phyloP scores from a whole-genome alignment of 495 filamentous ascomycete genomes.

The Cryomyces antarcticus region DNA sequence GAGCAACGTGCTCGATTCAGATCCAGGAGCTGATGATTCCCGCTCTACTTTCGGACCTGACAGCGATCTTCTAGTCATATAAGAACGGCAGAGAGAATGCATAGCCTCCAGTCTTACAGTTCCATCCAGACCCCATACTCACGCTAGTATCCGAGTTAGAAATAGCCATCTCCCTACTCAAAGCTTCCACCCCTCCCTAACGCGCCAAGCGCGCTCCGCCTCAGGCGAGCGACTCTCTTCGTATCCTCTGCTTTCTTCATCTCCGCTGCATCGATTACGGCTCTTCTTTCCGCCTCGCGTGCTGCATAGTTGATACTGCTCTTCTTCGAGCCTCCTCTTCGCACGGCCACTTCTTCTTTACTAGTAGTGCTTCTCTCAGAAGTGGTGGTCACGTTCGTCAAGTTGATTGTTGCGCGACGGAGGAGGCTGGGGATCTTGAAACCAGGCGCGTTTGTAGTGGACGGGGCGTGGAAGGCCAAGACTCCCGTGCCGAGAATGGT shows the following conservation, averaged over 20 bases:
- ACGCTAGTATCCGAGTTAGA: no score
- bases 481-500: constrained; percentile 16
- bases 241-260: constrained; percentile 43
- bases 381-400: constrained; percentile 13
- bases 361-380: constrained; percentile 7
- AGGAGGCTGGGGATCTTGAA: constrained; percentile 68
- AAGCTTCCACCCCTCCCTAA: neutral
- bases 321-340: constrained; percentile 40
- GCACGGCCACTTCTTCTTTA: constrained; percentile 18
- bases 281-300: constrained; percentile 45
- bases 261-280: constrained; percentile 37
- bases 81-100: no score
- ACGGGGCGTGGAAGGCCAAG: constrained; percentile 18
- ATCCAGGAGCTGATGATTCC: no score
- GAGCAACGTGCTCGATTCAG: no score
- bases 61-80: no score
- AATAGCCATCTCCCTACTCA: neutral
- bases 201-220: neutral
- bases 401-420: constrained; percentile 48
- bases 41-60: no score
- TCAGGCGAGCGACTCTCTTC: constrained; percentile 20
- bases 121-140: no score
- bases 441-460: constrained; percentile 12
- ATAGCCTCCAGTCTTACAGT: no score
- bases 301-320: constrained; percentile 67